These are phyloP conservation scores for Pseudonitzschia multiseries DNA, from an alignment of 108 stramenopile species.

Conservation along the genomic window DNA sequence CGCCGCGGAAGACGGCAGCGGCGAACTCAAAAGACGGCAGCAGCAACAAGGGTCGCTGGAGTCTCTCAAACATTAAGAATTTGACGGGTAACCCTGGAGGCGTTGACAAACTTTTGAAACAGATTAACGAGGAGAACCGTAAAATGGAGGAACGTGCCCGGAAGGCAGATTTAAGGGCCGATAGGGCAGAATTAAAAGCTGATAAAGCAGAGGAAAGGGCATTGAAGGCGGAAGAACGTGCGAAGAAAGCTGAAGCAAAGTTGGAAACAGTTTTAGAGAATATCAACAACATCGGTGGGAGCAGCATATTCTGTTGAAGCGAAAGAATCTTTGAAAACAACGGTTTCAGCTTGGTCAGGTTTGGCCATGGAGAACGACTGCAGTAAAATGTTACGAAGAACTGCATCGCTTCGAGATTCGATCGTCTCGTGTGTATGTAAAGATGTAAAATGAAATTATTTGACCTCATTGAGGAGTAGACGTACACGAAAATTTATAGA, in stretches of 20 bases:
- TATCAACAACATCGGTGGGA: background rate
- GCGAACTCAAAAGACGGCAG: background rate
- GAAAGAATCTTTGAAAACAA: background rate
- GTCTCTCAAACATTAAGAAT: background rate
- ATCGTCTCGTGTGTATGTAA: no score
- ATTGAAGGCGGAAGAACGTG: slow-evolving; percentile 9
- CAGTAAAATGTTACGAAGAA: no score
- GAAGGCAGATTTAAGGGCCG: slow-evolving; percentile 3
- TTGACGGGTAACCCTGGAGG: background rate
- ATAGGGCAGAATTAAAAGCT: background rate
- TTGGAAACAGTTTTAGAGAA: background rate
- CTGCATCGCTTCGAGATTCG: no score
- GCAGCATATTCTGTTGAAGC: slow-evolving; percentile 8
- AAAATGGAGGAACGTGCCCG: background rate
- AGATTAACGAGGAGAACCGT: background rate
- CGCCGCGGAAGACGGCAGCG: background rate
- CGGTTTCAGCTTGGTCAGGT: background rate
- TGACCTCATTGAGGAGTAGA: no score
- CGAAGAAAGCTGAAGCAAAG: background rate
- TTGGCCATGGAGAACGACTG: no score
- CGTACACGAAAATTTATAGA: no score
- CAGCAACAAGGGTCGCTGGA: background rate
- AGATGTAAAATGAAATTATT: no score
- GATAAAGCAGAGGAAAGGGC: slow-evolving; percentile 9
- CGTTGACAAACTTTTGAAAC: slow-evolving; percentile 8